A percentile compares a stretch with the other conserved stretches of the same genome.
phyloP scores from a whole-genome alignment of 148 eudicot genomes.

The Spergularia bocconei region DNA sequence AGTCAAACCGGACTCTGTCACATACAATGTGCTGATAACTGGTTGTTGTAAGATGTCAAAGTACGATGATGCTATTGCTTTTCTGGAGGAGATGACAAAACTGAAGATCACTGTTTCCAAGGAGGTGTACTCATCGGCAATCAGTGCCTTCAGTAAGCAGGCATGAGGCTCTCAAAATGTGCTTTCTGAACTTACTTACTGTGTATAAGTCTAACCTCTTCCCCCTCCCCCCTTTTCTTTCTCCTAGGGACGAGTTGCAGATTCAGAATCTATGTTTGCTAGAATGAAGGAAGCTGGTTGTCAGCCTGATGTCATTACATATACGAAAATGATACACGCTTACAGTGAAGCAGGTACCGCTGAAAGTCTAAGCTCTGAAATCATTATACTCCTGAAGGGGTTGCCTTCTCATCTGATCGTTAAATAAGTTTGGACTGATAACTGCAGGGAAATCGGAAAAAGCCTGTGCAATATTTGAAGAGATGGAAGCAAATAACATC shows the following conservation, averaged over 20 bases:
- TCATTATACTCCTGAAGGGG: neutral
- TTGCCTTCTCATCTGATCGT: neutral
- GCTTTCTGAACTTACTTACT: conserved; percentile 26
- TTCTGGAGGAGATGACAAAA: conserved; percentile 60
- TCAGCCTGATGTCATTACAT: conserved; percentile 74
- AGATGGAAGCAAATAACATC: conserved; percentile 26
- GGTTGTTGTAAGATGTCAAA: conserved; percentile 91
- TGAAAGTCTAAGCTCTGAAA: conserved; percentile 8
- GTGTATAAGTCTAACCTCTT: conserved; percentile 17
- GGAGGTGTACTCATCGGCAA: conserved; percentile 90
- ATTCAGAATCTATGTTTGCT: conserved; percentile 67
- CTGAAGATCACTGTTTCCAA: conserved; percentile 55
- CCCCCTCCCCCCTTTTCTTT: neutral
- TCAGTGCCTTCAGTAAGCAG: conserved; percentile 81
- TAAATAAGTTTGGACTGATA: neutral
- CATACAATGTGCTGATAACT: conserved; percentile 74
- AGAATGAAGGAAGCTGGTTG: conserved; percentile 56
- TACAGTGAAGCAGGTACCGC: conserved; percentile 62
- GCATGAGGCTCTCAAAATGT: conserved; percentile 42
- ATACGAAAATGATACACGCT: conserved; percentile 78
- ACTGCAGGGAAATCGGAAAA: conserved; percentile 71
- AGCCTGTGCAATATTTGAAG: conserved; percentile 61
- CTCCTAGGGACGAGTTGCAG: conserved; percentile 64
- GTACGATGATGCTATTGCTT: conserved; percentile 63
- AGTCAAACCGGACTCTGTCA: conserved; percentile 75